These are phyloP conservation scores for Cladosporium sp. DNA, from an alignment of 2,329 filamentous ascomycete species.

Conservation along the genomic window DNA sequence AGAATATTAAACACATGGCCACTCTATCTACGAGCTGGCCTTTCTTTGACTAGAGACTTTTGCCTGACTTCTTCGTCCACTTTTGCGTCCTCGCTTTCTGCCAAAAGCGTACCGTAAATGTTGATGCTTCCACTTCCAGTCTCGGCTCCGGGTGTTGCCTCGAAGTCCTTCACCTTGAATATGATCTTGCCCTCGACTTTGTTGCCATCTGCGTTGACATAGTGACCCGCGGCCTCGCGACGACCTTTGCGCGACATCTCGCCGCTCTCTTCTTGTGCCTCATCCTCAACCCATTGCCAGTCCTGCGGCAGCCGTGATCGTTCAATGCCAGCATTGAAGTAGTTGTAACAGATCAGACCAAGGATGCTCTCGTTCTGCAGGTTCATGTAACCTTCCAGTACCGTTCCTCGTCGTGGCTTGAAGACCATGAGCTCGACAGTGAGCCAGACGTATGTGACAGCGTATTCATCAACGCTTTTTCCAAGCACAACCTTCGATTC, in stretches of 20 bases:
- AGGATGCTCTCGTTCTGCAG: constrained; percentile 86
- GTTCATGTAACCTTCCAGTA: constrained; percentile 76
- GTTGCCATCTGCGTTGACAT: constrained; percentile 66
- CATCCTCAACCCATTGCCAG: constrained; percentile 74
- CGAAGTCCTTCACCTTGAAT: constrained; percentile 81
- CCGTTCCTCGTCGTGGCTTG: constrained; percentile 66
- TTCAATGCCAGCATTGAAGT: constrained; percentile 84
- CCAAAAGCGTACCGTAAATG: constrained; percentile 82
- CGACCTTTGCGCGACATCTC: constrained; percentile 30
- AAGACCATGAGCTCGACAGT: constrained; percentile 85
- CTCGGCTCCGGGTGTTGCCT: constrained; percentile 62
- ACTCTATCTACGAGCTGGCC: constrained; percentile 6
- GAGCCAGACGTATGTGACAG: constrained; percentile 80
- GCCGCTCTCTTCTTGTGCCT: constrained; percentile 34
- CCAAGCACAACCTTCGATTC: constrained; percentile 33
- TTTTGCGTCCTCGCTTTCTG: constrained; percentile 60
- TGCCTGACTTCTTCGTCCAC: constrained; percentile 51
- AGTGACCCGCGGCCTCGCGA: constrained; percentile 53
- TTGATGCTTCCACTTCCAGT: constrained; percentile 73
- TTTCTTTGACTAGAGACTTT: constrained; percentile 17
- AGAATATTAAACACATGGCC: not conserved
- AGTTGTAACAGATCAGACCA: constrained; percentile 82
- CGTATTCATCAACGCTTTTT: constrained; percentile 69
- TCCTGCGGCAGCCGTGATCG: constrained; percentile 66
- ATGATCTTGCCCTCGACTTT: constrained; percentile 66